A percentile compares a stretch with the other conserved stretches of the same genome.
Evolutionary conservation across 2,329 filamentous ascomycete species (phyloP).

Genomic region (Colletotrichum melonis): DNA sequence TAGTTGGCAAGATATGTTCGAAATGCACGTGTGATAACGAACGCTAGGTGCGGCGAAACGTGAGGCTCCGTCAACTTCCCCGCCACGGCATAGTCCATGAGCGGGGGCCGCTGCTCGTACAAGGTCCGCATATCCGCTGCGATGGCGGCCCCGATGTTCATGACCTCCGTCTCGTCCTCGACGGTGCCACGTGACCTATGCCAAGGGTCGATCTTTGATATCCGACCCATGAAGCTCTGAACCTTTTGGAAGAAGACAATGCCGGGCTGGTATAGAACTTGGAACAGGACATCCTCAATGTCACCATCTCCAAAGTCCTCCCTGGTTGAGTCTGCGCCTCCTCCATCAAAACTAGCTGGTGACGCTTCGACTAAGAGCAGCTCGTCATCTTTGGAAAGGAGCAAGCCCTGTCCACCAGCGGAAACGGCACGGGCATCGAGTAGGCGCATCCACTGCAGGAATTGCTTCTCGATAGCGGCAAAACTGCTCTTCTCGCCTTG

Average conservation of each 20-base stretch:
- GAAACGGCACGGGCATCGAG: slow-evolving; percentile 66
- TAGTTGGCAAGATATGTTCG: slow-evolving; percentile 68
- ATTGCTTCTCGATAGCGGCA: slow-evolving; percentile 54
- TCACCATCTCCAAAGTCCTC: slow-evolving; percentile 45
- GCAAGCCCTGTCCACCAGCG: slow-evolving; percentile 66
- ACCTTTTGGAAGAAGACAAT: slow-evolving; percentile 69
- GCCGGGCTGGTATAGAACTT: slow-evolving; percentile 65
- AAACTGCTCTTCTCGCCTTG: slow-evolving; percentile 51
- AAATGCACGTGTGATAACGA: slow-evolving; percentile 63
- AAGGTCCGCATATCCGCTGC: slow-evolving; percentile 60
- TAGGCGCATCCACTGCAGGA: slow-evolving; percentile 66
- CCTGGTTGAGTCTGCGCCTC: slow-evolving; percentile 38
- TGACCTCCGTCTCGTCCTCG: slow-evolving; percentile 68
- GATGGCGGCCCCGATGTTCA: slow-evolving; percentile 64
- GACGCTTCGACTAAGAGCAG: slow-evolving; percentile 57
- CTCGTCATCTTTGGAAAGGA: slow-evolving; percentile 61
- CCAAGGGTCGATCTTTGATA: slow-evolving; percentile 67
- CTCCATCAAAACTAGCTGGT: slow-evolving; percentile 50
- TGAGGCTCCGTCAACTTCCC: slow-evolving; percentile 61
- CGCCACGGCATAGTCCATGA: slow-evolving; percentile 67
- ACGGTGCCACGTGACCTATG: slow-evolving; percentile 66
- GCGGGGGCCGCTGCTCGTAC: slow-evolving; percentile 60
- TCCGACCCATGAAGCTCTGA: slow-evolving; percentile 67
- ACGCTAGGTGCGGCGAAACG: slow-evolving; percentile 59
- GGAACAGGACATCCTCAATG: slow-evolving; percentile 63